Evolutionary conservation across 164 flowering plant species (phyloP).

Genomic region (Sextonia rubra): DNA sequence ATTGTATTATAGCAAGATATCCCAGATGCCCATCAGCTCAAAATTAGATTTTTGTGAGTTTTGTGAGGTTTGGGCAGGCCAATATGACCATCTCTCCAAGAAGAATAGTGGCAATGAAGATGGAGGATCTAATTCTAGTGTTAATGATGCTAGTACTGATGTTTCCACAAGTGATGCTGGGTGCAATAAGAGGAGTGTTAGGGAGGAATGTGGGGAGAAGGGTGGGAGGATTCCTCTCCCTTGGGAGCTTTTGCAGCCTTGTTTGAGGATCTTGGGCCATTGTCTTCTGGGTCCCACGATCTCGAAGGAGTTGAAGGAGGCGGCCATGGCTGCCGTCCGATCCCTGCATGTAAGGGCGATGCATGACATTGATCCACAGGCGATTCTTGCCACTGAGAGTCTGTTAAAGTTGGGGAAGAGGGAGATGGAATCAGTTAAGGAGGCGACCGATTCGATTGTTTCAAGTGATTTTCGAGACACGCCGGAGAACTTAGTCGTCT

Average conservation of each 20-base stretch:
- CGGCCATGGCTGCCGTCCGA: conserved; percentile 44
- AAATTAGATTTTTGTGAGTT: conserved; percentile 78
- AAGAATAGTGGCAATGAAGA: conserved; percentile 4
- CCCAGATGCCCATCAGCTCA: conserved; percentile 54
- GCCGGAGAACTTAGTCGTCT: background rate
- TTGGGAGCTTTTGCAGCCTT: conserved; percentile 86
- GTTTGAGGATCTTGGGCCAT: conserved; percentile 75
- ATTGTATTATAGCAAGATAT: conserved; percentile 50
- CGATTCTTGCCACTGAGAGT: conserved; percentile 68
- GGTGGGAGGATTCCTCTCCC: conserved; percentile 59
- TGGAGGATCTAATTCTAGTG: background rate
- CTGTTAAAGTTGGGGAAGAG: conserved; percentile 50
- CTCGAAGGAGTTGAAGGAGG: conserved; percentile 38
- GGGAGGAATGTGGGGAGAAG: conserved; percentile 8
- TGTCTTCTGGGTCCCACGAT: conserved; percentile 52
- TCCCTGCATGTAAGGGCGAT: conserved; percentile 55
- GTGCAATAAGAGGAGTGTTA: background rate
- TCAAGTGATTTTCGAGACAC: background rate
- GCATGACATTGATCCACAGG: conserved; percentile 67
- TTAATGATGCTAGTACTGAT: background rate
- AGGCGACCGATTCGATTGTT: background rate
- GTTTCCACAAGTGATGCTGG: conserved; percentile 1
- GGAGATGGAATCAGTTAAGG: conserved; percentile 15
- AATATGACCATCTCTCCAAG: conserved; percentile 21
- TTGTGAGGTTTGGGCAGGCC: conserved; percentile 66